A percentile compares a stretch with the other conserved stretches of the same genome.
These are phyloP conservation scores for Cynanchum wilfordii DNA, from an alignment of 257 asterid genomes.

Conservation along the genomic window DNA sequence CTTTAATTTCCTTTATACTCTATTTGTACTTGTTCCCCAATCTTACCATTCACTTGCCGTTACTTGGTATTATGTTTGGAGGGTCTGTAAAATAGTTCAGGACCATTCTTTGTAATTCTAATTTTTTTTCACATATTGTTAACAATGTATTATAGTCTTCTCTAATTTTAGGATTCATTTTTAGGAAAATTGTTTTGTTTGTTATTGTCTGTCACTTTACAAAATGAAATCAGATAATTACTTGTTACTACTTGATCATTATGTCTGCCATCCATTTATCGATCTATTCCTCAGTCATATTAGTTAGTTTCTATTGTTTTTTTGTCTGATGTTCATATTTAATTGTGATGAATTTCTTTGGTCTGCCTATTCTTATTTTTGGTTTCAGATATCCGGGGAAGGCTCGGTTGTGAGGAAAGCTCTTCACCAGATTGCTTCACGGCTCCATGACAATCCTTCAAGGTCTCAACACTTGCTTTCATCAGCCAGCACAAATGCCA, in stretches of 20 bases:
- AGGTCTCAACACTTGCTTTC: conserved; percentile 82
- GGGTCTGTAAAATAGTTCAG: not conserved
- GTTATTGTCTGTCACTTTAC: no score
- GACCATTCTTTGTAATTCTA: not conserved
- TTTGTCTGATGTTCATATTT: not conserved
- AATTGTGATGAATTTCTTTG: not conserved
- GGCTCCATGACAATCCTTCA: conserved; percentile 90
- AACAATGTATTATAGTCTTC: no score
- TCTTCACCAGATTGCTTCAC: conserved; percentile 66
- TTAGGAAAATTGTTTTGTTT: not conserved
- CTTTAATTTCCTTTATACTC: not conserved
- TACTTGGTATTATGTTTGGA: not conserved
- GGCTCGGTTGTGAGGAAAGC: conserved; percentile 73
- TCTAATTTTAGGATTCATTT: no score
- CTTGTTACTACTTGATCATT: not conserved
- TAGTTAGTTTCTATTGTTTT: not conserved
- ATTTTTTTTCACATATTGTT: not conserved
- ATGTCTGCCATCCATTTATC: no score
- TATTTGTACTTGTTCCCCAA: not conserved
- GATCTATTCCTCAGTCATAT: not conserved
- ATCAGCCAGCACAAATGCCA: conserved; percentile 52
- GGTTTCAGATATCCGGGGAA: conserved; percentile 73
- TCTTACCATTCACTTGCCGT: not conserved
- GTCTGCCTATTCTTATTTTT: conserved; percentile 11
- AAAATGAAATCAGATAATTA: no score